Base-by-base conservation (phyloP, 139 green algal genomes). In the Chlorella sp. region DNA sequence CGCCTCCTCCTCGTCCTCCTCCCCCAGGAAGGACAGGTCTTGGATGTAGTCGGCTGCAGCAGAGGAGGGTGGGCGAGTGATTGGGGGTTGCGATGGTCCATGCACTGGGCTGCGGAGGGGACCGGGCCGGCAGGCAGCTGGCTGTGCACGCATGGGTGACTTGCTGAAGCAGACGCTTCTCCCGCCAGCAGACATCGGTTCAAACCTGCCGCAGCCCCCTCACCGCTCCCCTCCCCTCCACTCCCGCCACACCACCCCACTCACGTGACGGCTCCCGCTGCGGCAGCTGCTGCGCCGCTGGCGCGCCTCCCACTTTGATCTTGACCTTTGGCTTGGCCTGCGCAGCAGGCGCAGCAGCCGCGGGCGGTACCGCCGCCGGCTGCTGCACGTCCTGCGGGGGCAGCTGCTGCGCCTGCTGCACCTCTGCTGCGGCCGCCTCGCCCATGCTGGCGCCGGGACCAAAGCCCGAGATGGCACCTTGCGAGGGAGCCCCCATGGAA, bases 261-360 rank as follows among this genome's bases (percentile, higher is more conserved):
- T 73, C 28, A 83, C 77, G 77, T 73, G 77, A 83, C 40, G 77
- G 77, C 40, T 83, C 77, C 11, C 77, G 77, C 72, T 41, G 72
- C 28, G 77, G 40, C 58, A n/a, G 44, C 51, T 51, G 51, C 54
- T 54, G 20, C 1, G 38, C 54, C 0, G 77, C 28, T 41, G 76
- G 38, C 20, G 20, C 77, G 28, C 65, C 36, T 26, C 65, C 65
- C 40, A 83, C 9, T 32, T 70, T 72, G 77, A 83, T 82, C 24
- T 82, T 82, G 76, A 69, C 14, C 36, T 83, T 83, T 41, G 76
- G 76, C 40, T 73, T 60, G 30, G 58, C 4, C 13, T 19, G 36
- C 11, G 36, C 54, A 26, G 62, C 22, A 34, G 62, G 16, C 13
- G 62, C 62, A 36, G 24, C 19, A 32, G 54, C 65, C 41, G n/a